Conservation (phyloP, 805 yeast species). For the Jamesozyma hellenica region DNA sequence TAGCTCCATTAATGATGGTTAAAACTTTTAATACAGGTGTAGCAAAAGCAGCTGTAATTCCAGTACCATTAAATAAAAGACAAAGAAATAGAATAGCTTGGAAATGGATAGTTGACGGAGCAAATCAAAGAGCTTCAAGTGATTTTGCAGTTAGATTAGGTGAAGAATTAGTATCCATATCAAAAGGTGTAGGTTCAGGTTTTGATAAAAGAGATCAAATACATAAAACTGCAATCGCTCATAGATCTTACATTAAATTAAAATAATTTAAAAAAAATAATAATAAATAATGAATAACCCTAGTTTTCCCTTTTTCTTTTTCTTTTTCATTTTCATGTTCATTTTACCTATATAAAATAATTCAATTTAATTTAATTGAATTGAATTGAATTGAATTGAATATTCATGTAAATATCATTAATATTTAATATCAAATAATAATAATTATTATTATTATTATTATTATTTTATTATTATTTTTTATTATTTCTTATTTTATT, state of each 20-base stretch:
- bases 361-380: too few species aligned
- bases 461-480: too few species aligned
- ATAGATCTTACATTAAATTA: conserved; percentile 65
- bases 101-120: conserved; percentile 81
- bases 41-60: conserved; percentile 73
- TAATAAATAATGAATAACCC: too few species aligned
- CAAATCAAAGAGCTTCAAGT: conserved; percentile 65
- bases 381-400: too few species aligned
- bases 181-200: conserved; percentile 69
- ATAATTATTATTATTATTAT: too few species aligned
- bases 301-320: too few species aligned
- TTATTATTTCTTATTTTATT: too few species aligned
- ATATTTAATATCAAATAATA: too few species aligned
- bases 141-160: conserved; percentile 82
- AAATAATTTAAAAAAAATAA: conserved; percentile 22
- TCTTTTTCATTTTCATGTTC: too few species aligned
- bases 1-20: conserved; percentile 77
- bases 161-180: conserved; percentile 76
- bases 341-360: too few species aligned
- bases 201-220: conserved; percentile 73
- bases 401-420: too few species aligned
- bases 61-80: conserved; percentile 70
- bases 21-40: conserved; percentile 73
- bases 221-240: conserved; percentile 80
- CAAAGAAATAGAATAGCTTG: conserved; percentile 84